A percentile compares a stretch with the other conserved stretches of the same genome.
Conservation (phyloP, 768 basidiomycete species). For the Gloeostereum incarnatum region DNA sequence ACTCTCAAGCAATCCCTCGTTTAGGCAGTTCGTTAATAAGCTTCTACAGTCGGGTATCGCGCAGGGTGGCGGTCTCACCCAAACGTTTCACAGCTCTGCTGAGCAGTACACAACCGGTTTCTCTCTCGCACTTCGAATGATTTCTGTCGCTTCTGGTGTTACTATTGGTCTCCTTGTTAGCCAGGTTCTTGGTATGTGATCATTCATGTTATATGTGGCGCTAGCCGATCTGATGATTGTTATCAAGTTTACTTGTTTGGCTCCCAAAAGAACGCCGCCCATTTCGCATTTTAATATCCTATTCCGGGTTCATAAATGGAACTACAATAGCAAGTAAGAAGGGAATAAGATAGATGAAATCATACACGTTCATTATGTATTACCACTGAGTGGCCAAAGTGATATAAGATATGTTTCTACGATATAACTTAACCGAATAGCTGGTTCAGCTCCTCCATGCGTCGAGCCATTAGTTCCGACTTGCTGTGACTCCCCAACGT, state of each 20-base stretch:
- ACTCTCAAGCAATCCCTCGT: slow-evolving; percentile 4
- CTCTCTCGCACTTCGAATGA: slow-evolving; percentile 74
- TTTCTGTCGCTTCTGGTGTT: slow-evolving; percentile 76
- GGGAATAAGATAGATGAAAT: not conserved
- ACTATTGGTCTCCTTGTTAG: slow-evolving; percentile 80
- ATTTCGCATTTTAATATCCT: slow-evolving; percentile 58
- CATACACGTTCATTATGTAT: not conserved
- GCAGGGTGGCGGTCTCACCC: slow-evolving; percentile 60
- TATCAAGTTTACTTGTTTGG: slow-evolving; percentile 62
- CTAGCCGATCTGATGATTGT: not conserved
- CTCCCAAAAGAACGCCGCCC: slow-evolving; percentile 58
- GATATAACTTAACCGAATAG: slow-evolving; percentile 51
- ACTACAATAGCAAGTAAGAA: not conserved
- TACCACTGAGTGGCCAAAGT: slow-evolving; percentile 12
- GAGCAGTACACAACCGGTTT: slow-evolving; percentile 73
- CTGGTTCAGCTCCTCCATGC: slow-evolving; percentile 80
- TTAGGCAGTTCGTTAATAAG: slow-evolving; percentile 9
- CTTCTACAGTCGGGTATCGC: slow-evolving; percentile 59
- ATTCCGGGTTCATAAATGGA: not conserved
- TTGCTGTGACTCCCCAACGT: slow-evolving; percentile 86
- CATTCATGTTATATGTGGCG: not conserved
- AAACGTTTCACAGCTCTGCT: slow-evolving; percentile 48
- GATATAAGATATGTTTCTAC: slow-evolving; percentile 18
- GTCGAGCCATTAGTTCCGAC: slow-evolving; percentile 76
- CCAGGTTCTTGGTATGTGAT: slow-evolving; percentile 46